phyloP scores from a whole-genome alignment of 805 yeast genomes.

The Metschnikowia drakensbergensis region DNA sequence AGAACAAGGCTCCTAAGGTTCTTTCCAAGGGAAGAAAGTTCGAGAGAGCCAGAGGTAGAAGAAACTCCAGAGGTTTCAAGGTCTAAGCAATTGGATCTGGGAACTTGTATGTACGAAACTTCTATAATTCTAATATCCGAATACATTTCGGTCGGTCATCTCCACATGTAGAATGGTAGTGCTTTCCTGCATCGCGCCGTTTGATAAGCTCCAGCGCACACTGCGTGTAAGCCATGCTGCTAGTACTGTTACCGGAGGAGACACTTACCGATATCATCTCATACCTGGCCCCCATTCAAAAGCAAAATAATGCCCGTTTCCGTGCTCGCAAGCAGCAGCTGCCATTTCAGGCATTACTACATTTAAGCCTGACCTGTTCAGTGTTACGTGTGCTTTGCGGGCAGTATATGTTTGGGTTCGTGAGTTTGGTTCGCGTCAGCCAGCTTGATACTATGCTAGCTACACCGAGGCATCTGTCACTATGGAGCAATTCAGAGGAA shows the following conservation, averaged over 20 bases:
- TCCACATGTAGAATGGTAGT: not conserved
- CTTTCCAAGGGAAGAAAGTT: constrained; percentile 97
- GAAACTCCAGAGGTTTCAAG: constrained; percentile 99
- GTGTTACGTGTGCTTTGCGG: constrained; percentile 21
- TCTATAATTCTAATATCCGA: constrained; percentile 1
- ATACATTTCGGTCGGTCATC: constrained; percentile 2
- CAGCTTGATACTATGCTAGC: constrained; percentile 26
- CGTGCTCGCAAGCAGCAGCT: not conserved
- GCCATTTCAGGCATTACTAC: constrained; percentile 8
- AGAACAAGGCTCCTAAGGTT: constrained; percentile 98
- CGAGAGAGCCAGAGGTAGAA: constrained; percentile 99
- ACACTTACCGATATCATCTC: constrained; percentile 1
- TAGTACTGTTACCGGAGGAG: constrained; percentile 9
- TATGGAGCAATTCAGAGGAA: constrained; percentile 19
- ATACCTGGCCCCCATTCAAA: not conserved
- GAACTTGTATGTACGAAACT: constrained; percentile 6
- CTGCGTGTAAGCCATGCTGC: not conserved
- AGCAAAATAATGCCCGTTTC: not conserved
- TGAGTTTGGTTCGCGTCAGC: constrained; percentile 27
- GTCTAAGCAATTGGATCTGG: constrained; percentile 55
- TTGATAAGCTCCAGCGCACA: too few relatives aligned
- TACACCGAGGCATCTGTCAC: constrained; percentile 19
- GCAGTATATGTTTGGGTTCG: constrained; percentile 17
- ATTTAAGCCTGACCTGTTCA: constrained; percentile 25
- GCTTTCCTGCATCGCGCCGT: not conserved